Base-by-base conservation (phyloP, 495 filamentous ascomycete species). In the Trichoderma virens region DNA sequence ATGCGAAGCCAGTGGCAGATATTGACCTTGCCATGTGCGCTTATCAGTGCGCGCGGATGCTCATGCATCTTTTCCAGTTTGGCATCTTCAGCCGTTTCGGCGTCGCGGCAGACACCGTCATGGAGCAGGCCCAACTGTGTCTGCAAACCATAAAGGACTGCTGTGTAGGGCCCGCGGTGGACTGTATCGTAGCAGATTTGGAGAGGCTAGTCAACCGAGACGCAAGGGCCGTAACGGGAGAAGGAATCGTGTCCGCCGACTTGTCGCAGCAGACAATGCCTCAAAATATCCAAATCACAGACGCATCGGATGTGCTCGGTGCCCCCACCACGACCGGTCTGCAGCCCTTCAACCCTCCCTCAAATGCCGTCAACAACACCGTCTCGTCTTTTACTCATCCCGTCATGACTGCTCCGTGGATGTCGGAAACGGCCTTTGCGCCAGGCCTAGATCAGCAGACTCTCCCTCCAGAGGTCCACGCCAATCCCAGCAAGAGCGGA, bases 1-100 rank as follows among this genome's bases (percentile, higher is more conserved):
- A 69, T 62, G 75, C 70, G 18, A 70, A 76, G 3, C 77, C 77
- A 0, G 70, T 81, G 11, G 76, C 76, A 9, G 80, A 81, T 62
- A 67, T 80, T 8, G 80, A 81, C 66, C 66, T 82, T 43, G 71
- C 78, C n/a, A 71, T 74, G 0, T 82, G 79, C 62, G 77, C 77
- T 0, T 78, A 79, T 47, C 80, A 82, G 64, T 82, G 79, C 64
- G 70, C 72, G 11, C 69, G 75, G 59, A 74, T 79, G 65, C 65
- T 82, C 61, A 62, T 41, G 25, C 28, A 62, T 38, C 34, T 41
- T 31, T 69, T 67, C 59, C 71, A 71, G 23, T 66, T 65, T 13
- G 69, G 67, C 60, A 65, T 66, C 27, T 56, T 56, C 51, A 41
- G 31, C 18, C 67, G 72, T 5, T 51, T 69, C 56, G 63, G 67